These are phyloP conservation scores for Aethionema arabicum DNA, from an alignment of 345 rosid species.

Conservation along the genomic window DNA sequence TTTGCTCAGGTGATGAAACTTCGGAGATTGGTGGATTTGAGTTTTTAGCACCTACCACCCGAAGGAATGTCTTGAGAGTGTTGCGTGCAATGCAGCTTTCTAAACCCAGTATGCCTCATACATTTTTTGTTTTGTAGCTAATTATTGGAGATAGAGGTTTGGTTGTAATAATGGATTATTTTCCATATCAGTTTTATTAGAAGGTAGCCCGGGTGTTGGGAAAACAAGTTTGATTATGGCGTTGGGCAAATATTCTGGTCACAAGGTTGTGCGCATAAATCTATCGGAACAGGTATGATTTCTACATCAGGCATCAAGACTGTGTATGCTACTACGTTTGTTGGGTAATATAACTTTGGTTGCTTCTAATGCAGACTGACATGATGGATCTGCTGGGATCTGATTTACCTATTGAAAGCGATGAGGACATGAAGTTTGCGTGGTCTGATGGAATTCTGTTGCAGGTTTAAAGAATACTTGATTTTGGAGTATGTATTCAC, in stretches of 20 bases:
- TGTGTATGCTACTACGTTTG: slow-evolving; percentile 9
- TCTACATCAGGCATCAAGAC: slow-evolving; percentile 19
- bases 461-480: slow-evolving; percentile 51
- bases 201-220: slow-evolving; percentile 99
- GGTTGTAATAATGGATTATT: slow-evolving; percentile 17
- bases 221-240: slow-evolving; percentile 91
- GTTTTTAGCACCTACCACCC: slow-evolving; percentile 83
- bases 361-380: slow-evolving; percentile 71
- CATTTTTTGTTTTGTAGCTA: slow-evolving; percentile 17
- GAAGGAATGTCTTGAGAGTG: slow-evolving; percentile 77
- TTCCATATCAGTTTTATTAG: slow-evolving; percentile 61
- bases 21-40: slow-evolving; percentile 68
- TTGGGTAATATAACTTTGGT: slow-evolving; percentile 21
- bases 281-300: slow-evolving; percentile 86
- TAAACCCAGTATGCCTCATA: slow-evolving; percentile 63
- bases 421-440: slow-evolving; percentile 85
- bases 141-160: slow-evolving; percentile 19
- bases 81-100: slow-evolving; percentile 94
- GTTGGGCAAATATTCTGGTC: slow-evolving; percentile 89
- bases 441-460: slow-evolving; percentile 97
- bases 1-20: slow-evolving; percentile 45
- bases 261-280: slow-evolving; percentile 91
- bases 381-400: slow-evolving; percentile 98
- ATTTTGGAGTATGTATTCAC: slow-evolving; percentile 4
- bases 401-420: slow-evolving; percentile 85